Percentiles rank a stretch among this genome's conserved stretches.
Conservation (phyloP, 2,329 filamentous ascomycete species). For the Fusarium cicatricum region DNA sequence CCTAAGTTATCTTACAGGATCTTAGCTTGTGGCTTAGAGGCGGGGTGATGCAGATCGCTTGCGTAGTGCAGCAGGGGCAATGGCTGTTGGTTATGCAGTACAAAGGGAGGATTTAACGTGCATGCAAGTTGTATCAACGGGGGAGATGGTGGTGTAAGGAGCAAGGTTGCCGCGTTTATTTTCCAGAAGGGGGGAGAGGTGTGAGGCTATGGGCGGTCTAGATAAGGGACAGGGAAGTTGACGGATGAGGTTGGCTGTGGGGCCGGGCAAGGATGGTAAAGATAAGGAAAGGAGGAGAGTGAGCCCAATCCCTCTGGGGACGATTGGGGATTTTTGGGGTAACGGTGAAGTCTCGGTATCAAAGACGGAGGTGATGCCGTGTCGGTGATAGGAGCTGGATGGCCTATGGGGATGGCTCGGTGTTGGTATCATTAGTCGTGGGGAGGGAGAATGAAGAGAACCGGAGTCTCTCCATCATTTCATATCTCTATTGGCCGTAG, state of each 20-base stretch:
- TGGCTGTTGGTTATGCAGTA: background rate
- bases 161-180: background rate
- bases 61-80: background rate
- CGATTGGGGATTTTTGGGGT: background rate
- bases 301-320: background rate
- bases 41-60: conserved; percentile 26
- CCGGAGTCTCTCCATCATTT: no score
- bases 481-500: background rate
- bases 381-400: background rate
- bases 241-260: background rate
- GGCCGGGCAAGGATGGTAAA: conserved; percentile 15
- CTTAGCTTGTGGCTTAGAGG: conserved; percentile 11
- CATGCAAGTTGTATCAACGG: background rate
- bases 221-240: background rate
- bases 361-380: background rate
- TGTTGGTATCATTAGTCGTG: no score
- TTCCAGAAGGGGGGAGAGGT: conserved; percentile 26
- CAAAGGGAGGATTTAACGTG: background rate
- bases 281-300: conserved; percentile 8
- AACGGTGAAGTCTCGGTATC: conserved; percentile 11
- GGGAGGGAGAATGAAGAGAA: no score
- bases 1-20: no score
- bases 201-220: conserved; percentile 4
- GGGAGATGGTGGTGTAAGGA: background rate
- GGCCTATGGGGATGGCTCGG: background rate